Evolutionary conservation across 2,329 filamentous ascomycete species (phyloP), one percentile per base, ranked within the genome.

Genomic region (Aschersonia sp.): DNA sequence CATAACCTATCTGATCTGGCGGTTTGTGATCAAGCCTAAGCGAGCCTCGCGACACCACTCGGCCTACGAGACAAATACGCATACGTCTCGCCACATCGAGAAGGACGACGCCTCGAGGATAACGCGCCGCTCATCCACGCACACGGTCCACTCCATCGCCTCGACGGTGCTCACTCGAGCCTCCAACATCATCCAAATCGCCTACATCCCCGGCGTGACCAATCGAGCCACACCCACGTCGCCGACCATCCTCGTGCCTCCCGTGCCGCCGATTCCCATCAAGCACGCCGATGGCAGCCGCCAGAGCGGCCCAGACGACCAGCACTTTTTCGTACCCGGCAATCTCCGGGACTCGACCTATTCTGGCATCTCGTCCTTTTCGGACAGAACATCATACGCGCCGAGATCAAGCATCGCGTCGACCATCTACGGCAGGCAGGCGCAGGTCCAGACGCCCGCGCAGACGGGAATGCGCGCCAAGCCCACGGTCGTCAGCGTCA

Each of bases 181-280:
- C 45, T 97, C 92, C 59, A 98, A 98, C 70, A 90, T 98, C 62
- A 98, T 98, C 58, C 92, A 97, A 67, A 98, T 98, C 66, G 92
- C 92, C 48, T 98, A 97, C 65, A 97, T 98, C 54, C 92, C 92
- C 11, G 92, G 92, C 50, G 89, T 97, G 58, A 95, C 87, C 51
- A 95, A 95, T 67, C 79, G 90, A 55, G 88, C 89, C 10, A 81
- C 83, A 6, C 84, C 86, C 5, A 82, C 84, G n/a, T 90, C 87
- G 1, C 86, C 87, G 4, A 81, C 79, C 40, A 70, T 87, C 22
- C 76, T 90, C 45, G 84, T 94, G 5, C 88, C 89, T n/a, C 90
- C 90, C 0, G 89, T 98, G 5, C 92, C 92, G 41, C 88, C 90
- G 12, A 87, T 97, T 51, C 90, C 92, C 44, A 80, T 77, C 56